Percentiles rank a stretch among this genome's conserved stretches.
Conservation (phyloP, 1,139 yeast species). For the Yamadazyma mexicana region DNA sequence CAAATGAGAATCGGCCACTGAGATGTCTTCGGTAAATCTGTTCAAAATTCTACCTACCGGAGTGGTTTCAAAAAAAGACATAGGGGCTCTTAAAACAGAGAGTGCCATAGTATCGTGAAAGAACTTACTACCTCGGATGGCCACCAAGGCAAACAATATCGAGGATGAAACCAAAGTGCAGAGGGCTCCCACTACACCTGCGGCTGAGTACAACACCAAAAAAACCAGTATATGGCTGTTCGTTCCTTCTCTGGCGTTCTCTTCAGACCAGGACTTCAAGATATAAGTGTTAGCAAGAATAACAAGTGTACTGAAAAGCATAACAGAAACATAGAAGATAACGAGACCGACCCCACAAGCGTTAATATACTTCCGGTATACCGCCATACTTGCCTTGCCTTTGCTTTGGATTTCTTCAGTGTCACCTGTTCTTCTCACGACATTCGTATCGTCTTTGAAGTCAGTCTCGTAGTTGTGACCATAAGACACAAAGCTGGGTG, state of each 20-base stretch:
- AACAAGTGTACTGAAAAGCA: slow-evolving; percentile 21
- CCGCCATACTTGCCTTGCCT: slow-evolving; percentile 34
- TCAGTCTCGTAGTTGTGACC: slow-evolving; percentile 21
- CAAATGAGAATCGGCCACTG: slow-evolving; percentile 31
- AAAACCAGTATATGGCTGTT: slow-evolving; percentile 25
- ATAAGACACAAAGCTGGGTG: slow-evolving; percentile 25
- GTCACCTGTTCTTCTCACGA: slow-evolving; percentile 24
- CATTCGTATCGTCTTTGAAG: slow-evolving; percentile 19
- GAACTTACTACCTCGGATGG: slow-evolving; percentile 30
- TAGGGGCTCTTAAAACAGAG: slow-evolving; percentile 38
- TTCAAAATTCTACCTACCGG: slow-evolving; percentile 43
- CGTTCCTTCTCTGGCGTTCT: slow-evolving; percentile 24
- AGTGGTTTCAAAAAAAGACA: slow-evolving; percentile 46
- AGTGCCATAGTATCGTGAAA: slow-evolving; percentile 41
- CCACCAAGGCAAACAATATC: slow-evolving; percentile 33
- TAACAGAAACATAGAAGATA: slow-evolving; percentile 24
- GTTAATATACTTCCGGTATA: slow-evolving; percentile 32
- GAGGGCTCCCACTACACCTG: slow-evolving; percentile 30
- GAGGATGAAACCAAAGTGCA: slow-evolving; percentile 26
- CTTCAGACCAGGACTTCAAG: slow-evolving; percentile 41
- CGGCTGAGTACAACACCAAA: slow-evolving; percentile 26
- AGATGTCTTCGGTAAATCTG: slow-evolving; percentile 40
- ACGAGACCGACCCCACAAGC: slow-evolving; percentile 35
- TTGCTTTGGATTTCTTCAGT: slow-evolving; percentile 29
- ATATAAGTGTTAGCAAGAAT: slow-evolving; percentile 30